Evolutionary conservation across 2,329 filamentous ascomycete species (phyloP).

Genomic region (Claviceps pazoutovae): DNA sequence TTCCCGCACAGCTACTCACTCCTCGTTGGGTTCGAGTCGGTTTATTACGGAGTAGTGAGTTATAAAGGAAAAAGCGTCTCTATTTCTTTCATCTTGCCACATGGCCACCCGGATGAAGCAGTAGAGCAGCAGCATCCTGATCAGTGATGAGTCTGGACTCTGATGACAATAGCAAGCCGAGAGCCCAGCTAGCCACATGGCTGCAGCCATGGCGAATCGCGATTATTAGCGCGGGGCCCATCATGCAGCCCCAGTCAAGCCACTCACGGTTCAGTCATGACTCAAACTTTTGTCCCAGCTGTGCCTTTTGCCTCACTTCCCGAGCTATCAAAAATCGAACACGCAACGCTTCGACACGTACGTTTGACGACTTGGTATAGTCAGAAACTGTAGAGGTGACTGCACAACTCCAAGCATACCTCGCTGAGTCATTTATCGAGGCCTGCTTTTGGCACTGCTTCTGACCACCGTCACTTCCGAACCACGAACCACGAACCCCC

Average conservation of each 20-base stretch:
- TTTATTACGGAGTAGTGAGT: no score
- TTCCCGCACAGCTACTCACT: no score
- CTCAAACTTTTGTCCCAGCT: slow-evolving; percentile 17
- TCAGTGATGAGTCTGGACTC: neutral
- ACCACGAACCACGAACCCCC: neutral
- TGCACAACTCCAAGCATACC: neutral
- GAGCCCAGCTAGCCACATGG: neutral
- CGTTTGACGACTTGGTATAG: neutral
- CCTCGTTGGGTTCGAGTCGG: no score
- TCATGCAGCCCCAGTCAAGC: neutral
- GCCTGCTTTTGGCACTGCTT: no score
- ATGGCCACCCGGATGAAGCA: no score
- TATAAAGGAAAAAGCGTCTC: no score
- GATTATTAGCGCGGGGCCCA: neutral
- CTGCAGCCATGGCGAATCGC: no score
- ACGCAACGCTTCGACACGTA: neutral
- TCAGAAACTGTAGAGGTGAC: neutral
- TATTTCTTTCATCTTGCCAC: neutral
- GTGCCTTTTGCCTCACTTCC: neutral
- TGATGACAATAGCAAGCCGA: no score
- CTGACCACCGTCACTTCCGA: neutral
- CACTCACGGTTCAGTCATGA: slow-evolving; percentile 11
- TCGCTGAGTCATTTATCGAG: no score
- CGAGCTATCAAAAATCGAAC: neutral
- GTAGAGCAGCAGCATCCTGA: neutral